Evolutionary conservation across 116 monocot genomes (phyloP).

Genomic region (Iris pallida): DNA sequence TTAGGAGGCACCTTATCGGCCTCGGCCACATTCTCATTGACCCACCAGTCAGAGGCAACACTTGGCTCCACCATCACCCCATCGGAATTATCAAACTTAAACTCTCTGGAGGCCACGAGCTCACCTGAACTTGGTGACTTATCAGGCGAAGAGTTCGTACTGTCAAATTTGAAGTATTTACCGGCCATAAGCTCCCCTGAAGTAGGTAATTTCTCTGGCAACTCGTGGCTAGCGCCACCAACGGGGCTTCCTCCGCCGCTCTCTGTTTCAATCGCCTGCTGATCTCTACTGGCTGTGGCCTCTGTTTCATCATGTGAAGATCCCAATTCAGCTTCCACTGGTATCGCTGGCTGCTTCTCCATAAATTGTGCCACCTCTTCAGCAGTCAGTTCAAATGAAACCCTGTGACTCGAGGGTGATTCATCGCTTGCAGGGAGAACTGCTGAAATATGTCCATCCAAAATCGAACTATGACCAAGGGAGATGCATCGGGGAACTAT

Average conservation of each 20-base stretch:
- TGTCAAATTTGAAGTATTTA: too few species aligned
- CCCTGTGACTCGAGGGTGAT: conserved; percentile 18
- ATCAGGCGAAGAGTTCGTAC: conserved; percentile 17
- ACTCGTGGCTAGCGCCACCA: conserved; percentile 34
- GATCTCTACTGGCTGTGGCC: background rate
- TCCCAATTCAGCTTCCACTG: conserved; percentile 1
- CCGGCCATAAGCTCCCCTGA: too few species aligned
- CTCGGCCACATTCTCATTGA: background rate
- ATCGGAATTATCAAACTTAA: conserved; percentile 40
- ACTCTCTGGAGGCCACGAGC: conserved; percentile 42
- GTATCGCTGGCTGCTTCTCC: conserved; percentile 1
- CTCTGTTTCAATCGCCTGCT: background rate
- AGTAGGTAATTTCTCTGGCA: too few species aligned
- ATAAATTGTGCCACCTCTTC: conserved; percentile 6
- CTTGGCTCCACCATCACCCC: background rate
- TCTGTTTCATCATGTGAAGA: background rate
- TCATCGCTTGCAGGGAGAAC: conserved; percentile 10
- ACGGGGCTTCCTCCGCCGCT: background rate
- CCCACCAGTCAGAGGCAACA: background rate
- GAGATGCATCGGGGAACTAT: conserved; percentile 16
- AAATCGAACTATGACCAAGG: conserved; percentile 24
- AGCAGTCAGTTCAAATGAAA: conserved; percentile 17
- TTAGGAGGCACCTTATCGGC: conserved; percentile 20
- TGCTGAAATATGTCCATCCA: conserved; percentile 33
- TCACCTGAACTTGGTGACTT: conserved; percentile 18